Evolutionary conservation across 257 asterid genomes (phyloP).

Genomic region (Paraleonurus japonicus): DNA sequence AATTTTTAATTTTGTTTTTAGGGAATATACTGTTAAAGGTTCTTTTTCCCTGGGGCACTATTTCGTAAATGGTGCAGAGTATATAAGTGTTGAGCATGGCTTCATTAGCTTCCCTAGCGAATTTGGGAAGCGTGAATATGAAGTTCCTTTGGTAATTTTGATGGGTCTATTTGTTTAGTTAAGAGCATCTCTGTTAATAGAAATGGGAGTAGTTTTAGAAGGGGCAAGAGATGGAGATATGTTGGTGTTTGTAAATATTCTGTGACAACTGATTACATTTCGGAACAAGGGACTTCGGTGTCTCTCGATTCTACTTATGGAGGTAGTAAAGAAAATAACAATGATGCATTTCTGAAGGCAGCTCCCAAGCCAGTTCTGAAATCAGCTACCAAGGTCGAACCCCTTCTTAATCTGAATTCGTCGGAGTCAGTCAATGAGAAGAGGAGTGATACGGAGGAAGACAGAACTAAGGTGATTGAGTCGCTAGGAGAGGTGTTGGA

Average conservation of each 20-base stretch:
- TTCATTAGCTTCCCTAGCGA: constrained; percentile 86
- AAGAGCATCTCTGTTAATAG: constrained; percentile 50
- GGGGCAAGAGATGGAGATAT: constrained; percentile 67
- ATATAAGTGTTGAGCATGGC: constrained; percentile 53
- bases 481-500: constrained; percentile 86
- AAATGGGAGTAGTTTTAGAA: constrained; percentile 49
- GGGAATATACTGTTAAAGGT: constrained; percentile 22
- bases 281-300: constrained; percentile 73
- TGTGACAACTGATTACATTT: constrained; percentile 65
- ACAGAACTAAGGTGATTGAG: constrained; percentile 64
- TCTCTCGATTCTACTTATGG: constrained; percentile 70
- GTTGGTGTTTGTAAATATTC: constrained; percentile 84
- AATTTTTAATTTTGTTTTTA: constrained; percentile 14
- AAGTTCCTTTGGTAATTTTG: constrained; percentile 66
- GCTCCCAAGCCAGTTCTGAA: constrained; percentile 83
- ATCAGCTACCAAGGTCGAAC: constrained; percentile 47
- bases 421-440: constrained; percentile 40
- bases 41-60: not conserved
- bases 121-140: constrained; percentile 78
- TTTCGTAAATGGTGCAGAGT: constrained; percentile 37
- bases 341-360: constrained; percentile 68
- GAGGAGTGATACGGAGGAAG: constrained; percentile 42
- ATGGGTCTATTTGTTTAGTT: constrained; percentile 71
- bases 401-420: constrained; percentile 36
- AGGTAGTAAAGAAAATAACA: constrained; percentile 45